Percentiles rank a stretch among this genome's conserved stretches.
Evolutionary conservation across 768 basidiomycete genomes (phyloP).

Genomic region (Dentipellis fragilis): DNA sequence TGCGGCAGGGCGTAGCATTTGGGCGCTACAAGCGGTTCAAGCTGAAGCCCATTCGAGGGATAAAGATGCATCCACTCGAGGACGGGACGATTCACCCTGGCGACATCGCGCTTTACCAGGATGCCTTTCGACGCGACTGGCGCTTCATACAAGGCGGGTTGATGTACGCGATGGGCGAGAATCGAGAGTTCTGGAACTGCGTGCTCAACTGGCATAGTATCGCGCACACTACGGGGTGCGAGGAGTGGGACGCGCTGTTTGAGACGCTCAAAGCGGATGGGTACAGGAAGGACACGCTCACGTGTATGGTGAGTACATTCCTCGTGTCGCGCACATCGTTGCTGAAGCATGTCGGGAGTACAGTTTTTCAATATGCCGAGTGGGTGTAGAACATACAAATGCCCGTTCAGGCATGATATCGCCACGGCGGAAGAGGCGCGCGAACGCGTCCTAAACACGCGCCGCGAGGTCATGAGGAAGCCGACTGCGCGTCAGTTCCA

Average conservation of each 20-base stretch:
- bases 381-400: too few relatives aligned
- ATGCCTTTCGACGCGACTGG: constrained; percentile 4
- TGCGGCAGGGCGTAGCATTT: not conserved
- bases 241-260: constrained; percentile 9
- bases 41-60: constrained; percentile 7
- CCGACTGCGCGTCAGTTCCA: too few relatives aligned
- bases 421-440: too few relatives aligned
- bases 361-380: not conserved
- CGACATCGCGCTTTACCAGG: constrained; percentile 3
- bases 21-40: not conserved
- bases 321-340: too few relatives aligned
- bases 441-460: too few relatives aligned
- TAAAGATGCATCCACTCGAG: constrained; percentile 10
- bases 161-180: constrained; percentile 2
- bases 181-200: constrained; percentile 11
- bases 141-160: constrained; percentile 9
- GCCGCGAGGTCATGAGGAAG: too few relatives aligned
- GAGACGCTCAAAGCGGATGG: constrained; percentile 2
- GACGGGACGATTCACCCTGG: constrained; percentile 8
- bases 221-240: constrained; percentile 8
- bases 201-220: constrained; percentile 10
- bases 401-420: too few relatives aligned
- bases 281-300: constrained; percentile 2
- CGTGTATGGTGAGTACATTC: constrained; percentile 1
- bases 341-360: too few relatives aligned